phyloP scores from a whole-genome alignment of 495 filamentous ascomycete genomes.

The Penicillium diatomitis region DNA sequence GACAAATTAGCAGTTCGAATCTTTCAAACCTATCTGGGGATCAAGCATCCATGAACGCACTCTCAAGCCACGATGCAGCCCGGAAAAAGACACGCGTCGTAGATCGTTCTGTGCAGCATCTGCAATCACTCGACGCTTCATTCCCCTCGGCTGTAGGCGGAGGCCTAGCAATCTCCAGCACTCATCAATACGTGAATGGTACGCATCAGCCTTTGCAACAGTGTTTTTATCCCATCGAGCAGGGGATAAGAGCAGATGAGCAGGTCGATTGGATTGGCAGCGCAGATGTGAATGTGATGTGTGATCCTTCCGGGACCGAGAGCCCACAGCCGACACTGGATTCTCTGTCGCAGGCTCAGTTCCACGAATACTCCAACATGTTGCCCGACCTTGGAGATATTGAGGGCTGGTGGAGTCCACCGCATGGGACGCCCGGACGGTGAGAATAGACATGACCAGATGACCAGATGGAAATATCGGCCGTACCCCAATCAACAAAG shows the following conservation, averaged over 20 bases:
- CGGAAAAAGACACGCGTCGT: slow-evolving; percentile 25
- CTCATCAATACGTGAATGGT: no score
- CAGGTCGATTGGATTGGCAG: slow-evolving; percentile 26
- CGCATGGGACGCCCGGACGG: slow-evolving; percentile 11
- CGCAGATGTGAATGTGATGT: slow-evolving; percentile 24
- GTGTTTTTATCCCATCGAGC: no score
- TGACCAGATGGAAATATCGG: not conserved
- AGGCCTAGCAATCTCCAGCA: no score
- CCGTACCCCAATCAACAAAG: no score
- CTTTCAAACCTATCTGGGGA: slow-evolving; percentile 1
- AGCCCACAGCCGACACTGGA: not conserved
- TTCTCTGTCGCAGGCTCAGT: slow-evolving; percentile 9
- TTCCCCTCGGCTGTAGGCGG: no score
- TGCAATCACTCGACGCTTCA: no score
- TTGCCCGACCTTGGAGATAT: slow-evolving; percentile 28
- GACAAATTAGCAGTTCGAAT: slow-evolving; percentile 24
- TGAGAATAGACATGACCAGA: not conserved
- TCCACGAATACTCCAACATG: slow-evolving; percentile 17
- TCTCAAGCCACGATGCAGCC: not conserved
- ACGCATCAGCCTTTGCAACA: no score
- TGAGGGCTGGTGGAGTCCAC: slow-evolving; percentile 34
- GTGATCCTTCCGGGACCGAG: slow-evolving; percentile 15
- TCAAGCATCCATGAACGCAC: not conserved
- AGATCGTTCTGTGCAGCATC: not conserved
- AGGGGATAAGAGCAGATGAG: no score